These are phyloP conservation scores for Suhomyces panamericanus DNA, from an alignment of 1,139 yeast species.

Conservation along the genomic window DNA sequence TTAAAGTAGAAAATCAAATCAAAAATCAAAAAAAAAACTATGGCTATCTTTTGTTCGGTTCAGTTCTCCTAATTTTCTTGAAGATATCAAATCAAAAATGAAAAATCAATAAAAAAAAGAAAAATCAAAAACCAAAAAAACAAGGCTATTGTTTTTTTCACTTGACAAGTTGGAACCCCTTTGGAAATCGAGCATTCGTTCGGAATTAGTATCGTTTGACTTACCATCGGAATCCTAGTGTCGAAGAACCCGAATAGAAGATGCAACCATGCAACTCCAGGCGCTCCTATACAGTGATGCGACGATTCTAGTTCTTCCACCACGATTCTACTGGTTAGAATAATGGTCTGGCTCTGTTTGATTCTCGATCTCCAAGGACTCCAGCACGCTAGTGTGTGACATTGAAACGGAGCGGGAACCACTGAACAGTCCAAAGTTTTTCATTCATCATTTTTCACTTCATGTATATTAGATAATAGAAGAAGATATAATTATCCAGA, in stretches of 20 bases:
- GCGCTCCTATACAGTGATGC: constrained; percentile 14
- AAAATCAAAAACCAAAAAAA: constrained; percentile 16
- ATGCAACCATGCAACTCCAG: background rate
- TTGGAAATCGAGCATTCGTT: background rate
- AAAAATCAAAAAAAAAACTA: constrained; percentile 9
- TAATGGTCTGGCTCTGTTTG: background rate
- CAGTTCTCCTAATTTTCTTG: constrained; percentile 11
- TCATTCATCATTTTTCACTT: constrained; percentile 4
- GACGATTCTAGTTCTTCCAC: constrained; percentile 8
- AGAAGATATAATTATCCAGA: background rate
- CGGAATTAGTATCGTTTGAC: too few relatives aligned
- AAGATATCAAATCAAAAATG: constrained; percentile 3
- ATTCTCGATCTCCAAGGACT: background rate
- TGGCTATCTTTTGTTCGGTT: constrained; percentile 8
- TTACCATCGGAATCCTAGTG: too few relatives aligned
- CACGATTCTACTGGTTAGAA: background rate
- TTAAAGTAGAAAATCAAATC: constrained; percentile 2
- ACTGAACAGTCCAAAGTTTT: constrained; percentile 4
- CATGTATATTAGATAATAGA: constrained; percentile 11
- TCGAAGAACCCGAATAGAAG: background rate
- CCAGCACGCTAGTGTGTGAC: background rate
- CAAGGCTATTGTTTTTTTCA: constrained; percentile 17
- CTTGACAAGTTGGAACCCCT: background rate
- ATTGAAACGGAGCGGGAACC: background rate
- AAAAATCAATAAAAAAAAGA: constrained; percentile 13